Evolutionary conservation across 192 early-diverging fungal species (phyloP).

Genomic region (Entomortierella parvispora): DNA sequence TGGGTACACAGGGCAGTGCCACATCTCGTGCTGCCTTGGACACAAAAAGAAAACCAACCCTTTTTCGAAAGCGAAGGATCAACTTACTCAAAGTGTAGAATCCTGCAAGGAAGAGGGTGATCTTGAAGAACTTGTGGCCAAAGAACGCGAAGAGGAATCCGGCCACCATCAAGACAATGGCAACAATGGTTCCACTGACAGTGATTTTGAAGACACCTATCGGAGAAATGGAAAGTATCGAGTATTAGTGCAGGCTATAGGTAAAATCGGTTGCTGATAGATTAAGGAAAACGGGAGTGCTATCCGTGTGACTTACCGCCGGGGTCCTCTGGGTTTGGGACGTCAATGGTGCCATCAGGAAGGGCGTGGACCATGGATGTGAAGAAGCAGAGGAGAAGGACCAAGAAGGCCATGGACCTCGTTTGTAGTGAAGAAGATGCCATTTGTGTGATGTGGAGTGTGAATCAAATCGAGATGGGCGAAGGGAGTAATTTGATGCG

Average conservation of each 20-base stretch:
- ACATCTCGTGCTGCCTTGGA: too few relatives aligned
- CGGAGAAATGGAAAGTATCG: background rate
- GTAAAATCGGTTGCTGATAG: too few relatives aligned
- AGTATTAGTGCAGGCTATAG: background rate
- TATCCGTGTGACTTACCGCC: too few relatives aligned
- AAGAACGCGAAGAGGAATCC: constrained; percentile 77
- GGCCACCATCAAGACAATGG: constrained; percentile 68
- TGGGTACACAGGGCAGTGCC: too few relatives aligned
- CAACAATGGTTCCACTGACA: constrained; percentile 54
- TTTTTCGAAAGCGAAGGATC: too few relatives aligned
- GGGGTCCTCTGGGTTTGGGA: constrained; percentile 2
- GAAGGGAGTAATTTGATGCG: background rate
- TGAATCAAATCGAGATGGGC: background rate
- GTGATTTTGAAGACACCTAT: constrained; percentile 29
- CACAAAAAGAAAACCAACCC: background rate
- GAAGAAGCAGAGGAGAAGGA: constrained; percentile 11
- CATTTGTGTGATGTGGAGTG: background rate
- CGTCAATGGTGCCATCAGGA: background rate
- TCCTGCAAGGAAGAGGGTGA: constrained; percentile 82
- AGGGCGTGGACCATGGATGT: constrained; percentile 10
- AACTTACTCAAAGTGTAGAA: constrained; percentile 72
- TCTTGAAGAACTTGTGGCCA: constrained; percentile 70
- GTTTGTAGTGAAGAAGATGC: constrained; percentile 5
- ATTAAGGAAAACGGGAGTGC: too few relatives aligned
- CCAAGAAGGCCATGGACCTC: constrained; percentile 13